Evolutionary conservation across 371 early-diverging fungal species (phyloP).

Genomic region (Scutellospora calospora): DNA sequence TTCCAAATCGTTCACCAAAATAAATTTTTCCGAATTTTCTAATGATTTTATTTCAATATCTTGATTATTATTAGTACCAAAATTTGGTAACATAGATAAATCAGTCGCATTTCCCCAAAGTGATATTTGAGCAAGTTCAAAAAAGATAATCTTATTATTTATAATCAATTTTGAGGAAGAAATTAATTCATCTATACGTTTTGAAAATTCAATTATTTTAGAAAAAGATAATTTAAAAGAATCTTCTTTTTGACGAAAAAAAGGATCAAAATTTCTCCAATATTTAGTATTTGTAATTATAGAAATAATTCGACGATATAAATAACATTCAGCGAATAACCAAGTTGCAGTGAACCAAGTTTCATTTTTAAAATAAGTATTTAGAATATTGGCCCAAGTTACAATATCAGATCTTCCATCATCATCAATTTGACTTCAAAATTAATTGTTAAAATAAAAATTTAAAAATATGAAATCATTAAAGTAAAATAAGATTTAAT

Average conservation of each 20-base stretch:
- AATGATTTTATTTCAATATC: slow-evolving; percentile 57
- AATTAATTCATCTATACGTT: slow-evolving; percentile 45
- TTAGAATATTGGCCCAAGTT: slow-evolving; percentile 71
- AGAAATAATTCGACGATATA: slow-evolving; percentile 81
- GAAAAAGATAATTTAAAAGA: slow-evolving; percentile 72
- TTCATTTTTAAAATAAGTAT: slow-evolving; percentile 57
- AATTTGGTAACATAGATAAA: slow-evolving; percentile 79
- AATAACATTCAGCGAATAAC: slow-evolving; percentile 83
- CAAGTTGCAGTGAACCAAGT: slow-evolving; percentile 81
- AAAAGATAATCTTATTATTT: slow-evolving; percentile 61
- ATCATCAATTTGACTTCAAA: slow-evolving; percentile 63
- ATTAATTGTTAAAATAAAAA: too few relatives aligned
- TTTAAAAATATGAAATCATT: too few relatives aligned
- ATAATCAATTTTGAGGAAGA: slow-evolving; percentile 46
- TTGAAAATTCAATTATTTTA: slow-evolving; percentile 72
- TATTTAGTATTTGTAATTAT: slow-evolving; percentile 62
- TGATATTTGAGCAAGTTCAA: slow-evolving; percentile 76
- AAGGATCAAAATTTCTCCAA: slow-evolving; percentile 81
- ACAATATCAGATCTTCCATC: slow-evolving; percentile 61
- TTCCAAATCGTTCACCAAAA: slow-evolving; percentile 72
- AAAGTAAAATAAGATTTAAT: background rate
- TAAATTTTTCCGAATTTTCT: slow-evolving; percentile 49
- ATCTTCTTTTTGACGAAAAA: slow-evolving; percentile 71
- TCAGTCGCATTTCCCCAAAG: slow-evolving; percentile 95
- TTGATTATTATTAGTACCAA: slow-evolving; percentile 71